Conservation (phyloP, 163 green algal genomes). For the Prototheca cutis region DNA sequence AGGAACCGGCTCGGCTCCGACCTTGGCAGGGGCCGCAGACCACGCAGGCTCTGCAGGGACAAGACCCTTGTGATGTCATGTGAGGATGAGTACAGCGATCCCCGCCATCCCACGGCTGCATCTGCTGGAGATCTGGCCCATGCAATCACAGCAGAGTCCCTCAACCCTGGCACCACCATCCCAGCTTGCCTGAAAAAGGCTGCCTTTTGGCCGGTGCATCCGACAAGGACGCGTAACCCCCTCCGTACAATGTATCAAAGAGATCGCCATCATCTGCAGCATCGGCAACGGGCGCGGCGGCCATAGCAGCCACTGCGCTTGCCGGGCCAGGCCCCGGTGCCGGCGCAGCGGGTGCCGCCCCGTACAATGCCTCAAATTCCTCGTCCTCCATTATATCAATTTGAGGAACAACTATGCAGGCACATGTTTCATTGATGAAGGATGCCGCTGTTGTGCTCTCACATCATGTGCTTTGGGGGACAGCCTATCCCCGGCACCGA, state of each 20-base stretch:
- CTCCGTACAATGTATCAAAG: background rate
- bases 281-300: background rate
- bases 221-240: too few species aligned
- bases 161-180: too few species aligned
- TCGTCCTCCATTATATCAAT: conserved; percentile 10
- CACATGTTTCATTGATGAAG: background rate
- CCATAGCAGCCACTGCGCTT: background rate
- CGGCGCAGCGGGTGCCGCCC: background rate
- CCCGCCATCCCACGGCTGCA: too few species aligned
- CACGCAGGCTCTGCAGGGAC: too few species aligned
- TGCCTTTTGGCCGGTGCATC: too few species aligned
- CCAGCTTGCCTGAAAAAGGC: too few species aligned
- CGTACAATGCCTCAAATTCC: conserved; percentile 13
- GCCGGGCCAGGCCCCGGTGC: background rate
- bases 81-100: too few species aligned
- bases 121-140: too few species aligned
- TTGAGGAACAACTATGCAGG: background rate
- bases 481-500: too few species aligned
- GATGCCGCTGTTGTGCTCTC: background rate
- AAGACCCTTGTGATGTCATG: too few species aligned
- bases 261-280: conserved; percentile 1
- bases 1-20: background rate
- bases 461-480: too few species aligned
- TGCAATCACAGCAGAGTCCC: too few species aligned
- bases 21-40: background rate